Base-by-base conservation (phyloP, 306 rosid species). In the Spatholobus suberectus region DNA sequence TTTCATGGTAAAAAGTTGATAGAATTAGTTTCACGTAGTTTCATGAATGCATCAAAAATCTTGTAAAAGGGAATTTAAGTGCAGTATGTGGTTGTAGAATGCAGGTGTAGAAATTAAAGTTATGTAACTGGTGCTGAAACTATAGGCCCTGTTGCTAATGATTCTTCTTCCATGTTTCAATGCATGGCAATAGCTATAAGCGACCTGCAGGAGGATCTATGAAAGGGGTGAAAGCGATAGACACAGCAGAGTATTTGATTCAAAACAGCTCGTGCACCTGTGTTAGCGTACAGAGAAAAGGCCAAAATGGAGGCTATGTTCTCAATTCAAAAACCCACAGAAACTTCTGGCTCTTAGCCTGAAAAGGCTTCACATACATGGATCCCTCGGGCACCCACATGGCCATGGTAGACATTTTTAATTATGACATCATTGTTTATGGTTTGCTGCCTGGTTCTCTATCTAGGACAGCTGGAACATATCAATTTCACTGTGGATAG, bases 311-410 rank as follows among this genome's bases (percentile, higher is more conserved):
- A 66, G 98, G 98, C 57, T 91, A 82, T 86, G 93, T 94, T 81
- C 92, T 94, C 85, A 92, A 89, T 65, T 86, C 97, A 17, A 94
- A 90, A 89, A 92, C 97, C 21, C 96, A 90, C 27, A 91, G 82
- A 67, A 94, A 94, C 78, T 94, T 94, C 92, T 94, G 98, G 98
- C 97, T 94, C 70, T 81, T 94, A 70, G 98, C 98, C 40, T 94
- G n/a, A n/a, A 51, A 87, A 35, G 5, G 17, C 49, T 75, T 73
- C 58, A 68, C 55, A 67, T 54, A 13, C 35, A 69, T 38, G 59
- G 21, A 38, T 78, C 46, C 84, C 24, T 72, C 18, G 11, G 11
- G n/a, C 68, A 21, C 14, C 0, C 20, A 0, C 57, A 47, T 7
- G n/a, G n/a, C 27, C 62, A 32, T 65, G 17, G 18, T 66, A 24